Evolutionary conservation across 495 filamentous ascomycete genomes (phyloP).

Genomic region (Penicillium canariense): DNA sequence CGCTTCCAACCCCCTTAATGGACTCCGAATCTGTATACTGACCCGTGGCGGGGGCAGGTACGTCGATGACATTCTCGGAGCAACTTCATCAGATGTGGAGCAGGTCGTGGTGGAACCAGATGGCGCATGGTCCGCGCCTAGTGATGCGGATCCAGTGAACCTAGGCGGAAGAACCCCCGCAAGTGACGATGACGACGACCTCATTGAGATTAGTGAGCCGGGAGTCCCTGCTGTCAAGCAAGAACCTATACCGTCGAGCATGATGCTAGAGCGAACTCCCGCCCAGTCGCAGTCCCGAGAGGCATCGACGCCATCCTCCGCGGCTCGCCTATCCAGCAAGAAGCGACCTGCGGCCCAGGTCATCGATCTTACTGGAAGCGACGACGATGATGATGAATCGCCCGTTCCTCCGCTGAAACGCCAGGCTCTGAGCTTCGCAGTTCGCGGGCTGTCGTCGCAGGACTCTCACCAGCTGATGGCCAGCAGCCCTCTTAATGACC

Average conservation of each 20-base stretch:
- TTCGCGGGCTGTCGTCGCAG: constrained; percentile 20
- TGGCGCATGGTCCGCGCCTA: constrained; percentile 67
- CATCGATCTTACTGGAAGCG: constrained; percentile 77
- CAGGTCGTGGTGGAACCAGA: constrained; percentile 89
- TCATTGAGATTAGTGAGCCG: constrained; percentile 64
- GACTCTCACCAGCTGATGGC: constrained; percentile 25
- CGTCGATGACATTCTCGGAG: constrained; percentile 77
- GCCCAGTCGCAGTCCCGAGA: constrained; percentile 54
- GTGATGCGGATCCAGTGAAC: constrained; percentile 33
- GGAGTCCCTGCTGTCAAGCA: constrained; percentile 45
- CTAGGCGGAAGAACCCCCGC: constrained; percentile 38
- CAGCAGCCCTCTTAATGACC: constrained; percentile 22
- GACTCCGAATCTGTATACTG: neutral
- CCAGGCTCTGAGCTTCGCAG: constrained; percentile 23
- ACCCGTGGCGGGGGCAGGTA: constrained; percentile 56
- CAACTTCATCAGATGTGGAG: constrained; percentile 65
- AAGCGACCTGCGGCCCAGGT: constrained; percentile 65
- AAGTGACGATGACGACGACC: constrained; percentile 64
- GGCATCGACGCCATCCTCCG: constrained; percentile 48
- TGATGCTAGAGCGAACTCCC: constrained; percentile 49
- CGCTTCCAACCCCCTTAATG: too few relatives aligned
- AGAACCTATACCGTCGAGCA: constrained; percentile 36
- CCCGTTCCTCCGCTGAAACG: constrained; percentile 57
- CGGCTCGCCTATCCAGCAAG: constrained; percentile 43
- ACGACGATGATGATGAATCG: constrained; percentile 68